A percentile compares a stretch with the other conserved stretches of the same genome.
Conservation (phyloP, 208 protist genomes). For the Wallacemonas sp. region DNA sequence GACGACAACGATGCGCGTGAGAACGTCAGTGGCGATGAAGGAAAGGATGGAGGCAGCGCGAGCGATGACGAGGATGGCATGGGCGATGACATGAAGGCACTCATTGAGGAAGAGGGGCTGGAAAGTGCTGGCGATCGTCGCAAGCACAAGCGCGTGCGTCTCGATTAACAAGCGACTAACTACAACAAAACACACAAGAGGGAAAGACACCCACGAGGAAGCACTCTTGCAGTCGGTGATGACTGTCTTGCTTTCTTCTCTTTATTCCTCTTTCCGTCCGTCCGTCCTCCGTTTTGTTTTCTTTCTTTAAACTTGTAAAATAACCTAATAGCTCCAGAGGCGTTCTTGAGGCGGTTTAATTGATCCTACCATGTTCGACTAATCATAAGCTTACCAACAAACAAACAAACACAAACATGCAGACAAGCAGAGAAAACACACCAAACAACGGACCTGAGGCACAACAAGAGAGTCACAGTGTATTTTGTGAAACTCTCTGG, state of each 20-base stretch:
- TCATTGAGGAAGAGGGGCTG: constrained; percentile 42
- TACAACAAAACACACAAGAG: not conserved
- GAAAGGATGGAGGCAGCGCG: not conserved
- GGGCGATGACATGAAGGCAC: constrained; percentile 62
- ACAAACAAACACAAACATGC: not conserved
- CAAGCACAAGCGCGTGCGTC: constrained; percentile 60
- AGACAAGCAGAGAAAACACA: too few species aligned
- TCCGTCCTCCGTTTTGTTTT: too few species aligned
- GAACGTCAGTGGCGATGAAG: constrained; percentile 9
- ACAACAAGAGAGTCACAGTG: too few species aligned
- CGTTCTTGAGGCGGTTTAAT: too few species aligned
- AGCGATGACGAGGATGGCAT: constrained; percentile 49
- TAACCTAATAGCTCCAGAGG: too few species aligned
- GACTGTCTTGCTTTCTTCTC: too few species aligned
- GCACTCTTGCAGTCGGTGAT: too few species aligned
- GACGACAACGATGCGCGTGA: constrained; percentile 23
- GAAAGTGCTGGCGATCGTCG: constrained; percentile 37
- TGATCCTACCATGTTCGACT: not conserved
- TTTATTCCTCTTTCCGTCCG: not conserved
- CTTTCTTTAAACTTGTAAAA: constrained; percentile 14
- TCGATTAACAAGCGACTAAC: constrained; percentile 31
- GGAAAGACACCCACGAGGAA: too few species aligned
- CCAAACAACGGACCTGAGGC: too few species aligned
- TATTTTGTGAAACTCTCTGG: too few species aligned
- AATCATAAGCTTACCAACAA: not conserved